Evolutionary conservation across 2,329 filamentous ascomycete genomes (phyloP), one percentile per base, ranked within the genome.

Genomic region (Trichoderma sp.): DNA sequence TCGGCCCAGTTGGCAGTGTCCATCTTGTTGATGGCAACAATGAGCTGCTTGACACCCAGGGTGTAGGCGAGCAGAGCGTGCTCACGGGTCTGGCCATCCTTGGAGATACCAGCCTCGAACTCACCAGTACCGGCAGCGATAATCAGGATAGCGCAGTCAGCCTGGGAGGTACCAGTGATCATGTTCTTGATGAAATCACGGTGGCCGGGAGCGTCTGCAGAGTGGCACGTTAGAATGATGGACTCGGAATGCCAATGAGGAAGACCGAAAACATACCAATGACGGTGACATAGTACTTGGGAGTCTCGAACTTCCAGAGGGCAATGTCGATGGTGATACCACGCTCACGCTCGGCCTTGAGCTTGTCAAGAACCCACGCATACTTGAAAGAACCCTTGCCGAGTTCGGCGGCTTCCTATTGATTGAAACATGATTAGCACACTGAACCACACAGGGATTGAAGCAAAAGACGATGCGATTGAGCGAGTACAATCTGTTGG

Each of bases 101-200:
- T 99, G 91, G 96, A 98, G 92, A 99, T 99, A 98, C 96, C 96
- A 91, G 96, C 96, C 91, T 99, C 96, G 91, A 99, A 99, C 91
- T 99, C 96, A 97, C 96, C 96, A 93, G 94, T 97, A 89, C 96
- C 96, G 81, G 96, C 94, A 80, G 95, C 96, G 86, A 99, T 99
- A 88, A 99, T 98, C 89, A 99, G 94, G 85, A 99, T 93, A 82
- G 96, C 96, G 87, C 96, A 98, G 83, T 99, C 96, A 80, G 96
- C 96, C 92, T 98, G 96, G 85, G 96, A 99, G 82, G 96, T 98
- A 94, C 96, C 96, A 91, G 96, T 98, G 86, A 99, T 99, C 96
- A 99, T 99, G 94, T 98, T 99, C 95, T 99, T 99, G 93, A 99
- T 98, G 90, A 98, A 99, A 83, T 99, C 96, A 96, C 96, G 95